Evolutionary conservation across 495 filamentous ascomycete species (phyloP).

Genomic region (Penicillium canariense): DNA sequence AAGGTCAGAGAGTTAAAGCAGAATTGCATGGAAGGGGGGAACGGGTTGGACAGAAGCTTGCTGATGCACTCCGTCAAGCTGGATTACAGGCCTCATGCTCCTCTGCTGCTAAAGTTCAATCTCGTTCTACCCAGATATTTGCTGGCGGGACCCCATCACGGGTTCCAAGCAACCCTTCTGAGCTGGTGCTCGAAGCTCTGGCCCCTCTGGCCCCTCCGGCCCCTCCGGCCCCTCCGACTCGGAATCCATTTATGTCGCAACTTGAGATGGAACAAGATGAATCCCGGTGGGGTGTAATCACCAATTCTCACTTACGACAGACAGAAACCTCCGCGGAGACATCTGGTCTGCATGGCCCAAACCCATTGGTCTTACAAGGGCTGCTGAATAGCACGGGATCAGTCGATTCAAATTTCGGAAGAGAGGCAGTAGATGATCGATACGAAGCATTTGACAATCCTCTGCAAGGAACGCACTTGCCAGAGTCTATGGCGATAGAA

Average conservation of each 20-base stretch:
- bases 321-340: neutral
- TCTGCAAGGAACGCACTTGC: neutral
- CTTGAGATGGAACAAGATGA: neutral
- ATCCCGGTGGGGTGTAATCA: too few relatives aligned
- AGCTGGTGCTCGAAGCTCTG: too few relatives aligned
- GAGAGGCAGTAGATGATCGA: neutral
- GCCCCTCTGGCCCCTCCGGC: too few relatives aligned
- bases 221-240: too few relatives aligned
- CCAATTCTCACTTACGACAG: neutral
- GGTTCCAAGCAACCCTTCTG: neutral
- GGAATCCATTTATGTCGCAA: neutral
- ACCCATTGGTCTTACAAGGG: neutral
- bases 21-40: constrained; percentile 24
- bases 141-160: neutral
- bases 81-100: neutral
- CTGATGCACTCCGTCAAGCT: constrained; percentile 23
- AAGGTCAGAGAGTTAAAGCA: neutral
- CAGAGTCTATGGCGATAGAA: neutral
- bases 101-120: neutral
- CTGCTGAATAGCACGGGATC: neutral
- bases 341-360: neutral
- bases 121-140: neutral
- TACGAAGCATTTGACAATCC: neutral
- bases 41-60: constrained; percentile 27
- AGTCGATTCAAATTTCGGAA: neutral